Evolutionary conservation across 2,329 filamentous ascomycete species (phyloP), one percentile per base, ranked within the genome.

Genomic region (Fusarium foetens): DNA sequence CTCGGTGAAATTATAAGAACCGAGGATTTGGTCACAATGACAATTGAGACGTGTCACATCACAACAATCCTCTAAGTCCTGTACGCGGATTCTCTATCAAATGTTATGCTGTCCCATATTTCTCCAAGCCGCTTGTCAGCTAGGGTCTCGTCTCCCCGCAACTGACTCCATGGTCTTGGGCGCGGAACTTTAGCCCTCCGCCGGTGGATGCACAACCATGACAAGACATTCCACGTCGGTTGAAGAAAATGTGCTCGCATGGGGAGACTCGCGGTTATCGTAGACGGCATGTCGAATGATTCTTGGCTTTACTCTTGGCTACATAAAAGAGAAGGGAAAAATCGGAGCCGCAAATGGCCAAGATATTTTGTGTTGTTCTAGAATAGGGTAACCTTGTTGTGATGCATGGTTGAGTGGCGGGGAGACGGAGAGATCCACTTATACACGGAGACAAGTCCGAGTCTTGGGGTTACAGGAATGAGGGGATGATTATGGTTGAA

Each of bases 321-420:
- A 48, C 42, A 39, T 45, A 5, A 17, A 13, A 35, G 23, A 36
- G 31, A 36, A 42, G 58, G 58, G 23, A 60, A 35, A 43, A 55
- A 42, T 42, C 58, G 58, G 58, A 60, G 29, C 48, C 36, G 36
- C 58, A 55, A 42, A 42, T 41, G 5, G 38, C 48, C 58, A 60
- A 55, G 38, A 54, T 25, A 36, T 60, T 12, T 21, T 53, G 1
- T 23, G 21, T 53, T 23, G 19, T 43, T 41, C 48, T 29, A n/a
- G 38, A 39, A 27, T 60, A 60, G 58, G 48, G 48, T 55, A 57
- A 42, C 36, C 43, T 39, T 55, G 36, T 43, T 36, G 25, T 55
- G 23, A 35, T 54, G 23, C 23, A 54, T 13, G 27, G 27, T 1
- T 29, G 0, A n/a, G 38, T 46, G 29, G 17, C n/a, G 38, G 21